These are phyloP conservation scores for Cercis canadensis DNA, from an alignment of 306 rosid species.

Conservation along the genomic window DNA sequence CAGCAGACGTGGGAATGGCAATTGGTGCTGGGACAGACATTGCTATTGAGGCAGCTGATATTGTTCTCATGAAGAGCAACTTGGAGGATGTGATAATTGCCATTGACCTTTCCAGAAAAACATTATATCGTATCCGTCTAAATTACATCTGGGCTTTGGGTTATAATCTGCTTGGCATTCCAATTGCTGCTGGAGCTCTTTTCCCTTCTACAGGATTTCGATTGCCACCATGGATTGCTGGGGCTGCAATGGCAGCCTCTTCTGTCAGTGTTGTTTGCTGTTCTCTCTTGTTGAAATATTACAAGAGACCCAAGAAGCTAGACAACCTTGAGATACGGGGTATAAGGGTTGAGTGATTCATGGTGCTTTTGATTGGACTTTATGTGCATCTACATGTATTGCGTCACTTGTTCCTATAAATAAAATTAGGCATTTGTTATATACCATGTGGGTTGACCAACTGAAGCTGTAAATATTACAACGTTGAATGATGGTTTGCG, in stretches of 20 bases:
- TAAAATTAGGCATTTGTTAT: not conserved
- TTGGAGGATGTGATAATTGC: constrained; percentile 91
- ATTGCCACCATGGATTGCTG: constrained; percentile 94
- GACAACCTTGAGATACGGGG: constrained; percentile 64
- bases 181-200: constrained; percentile 79
- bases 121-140: constrained; percentile 72
- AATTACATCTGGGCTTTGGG: constrained; percentile 92
- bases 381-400: not conserved
- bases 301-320: constrained; percentile 75
- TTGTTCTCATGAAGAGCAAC: constrained; percentile 91
- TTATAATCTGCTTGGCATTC: constrained; percentile 84
- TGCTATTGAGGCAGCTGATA: constrained; percentile 95
- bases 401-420: not conserved
- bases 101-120: constrained; percentile 81
- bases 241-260: constrained; percentile 99
- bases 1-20: constrained; percentile 92
- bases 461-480: not conserved
- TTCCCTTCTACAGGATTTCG: constrained; percentile 77
- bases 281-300: constrained; percentile 77
- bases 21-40: constrained; percentile 95
- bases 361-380: constrained; percentile 20
- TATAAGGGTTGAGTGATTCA: constrained; percentile 41
- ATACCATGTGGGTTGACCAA: not conserved
- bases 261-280: constrained; percentile 92
- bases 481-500: not conserved